phyloP scores from a whole-genome alignment of 1,139 yeast genomes.

The Candida sp. region DNA sequence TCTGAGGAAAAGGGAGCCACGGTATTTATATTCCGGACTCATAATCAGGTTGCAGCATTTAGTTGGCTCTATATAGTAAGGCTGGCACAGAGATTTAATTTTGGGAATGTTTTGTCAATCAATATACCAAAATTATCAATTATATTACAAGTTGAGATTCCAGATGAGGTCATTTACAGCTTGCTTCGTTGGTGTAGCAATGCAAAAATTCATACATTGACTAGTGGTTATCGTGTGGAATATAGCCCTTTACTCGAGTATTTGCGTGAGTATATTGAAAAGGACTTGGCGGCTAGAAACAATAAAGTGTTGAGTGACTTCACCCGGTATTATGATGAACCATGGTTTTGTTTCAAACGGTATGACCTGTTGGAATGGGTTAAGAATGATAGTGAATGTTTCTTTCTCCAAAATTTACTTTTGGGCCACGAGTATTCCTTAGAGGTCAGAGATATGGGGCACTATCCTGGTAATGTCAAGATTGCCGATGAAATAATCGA shows the following conservation, averaged over 20 bases:
- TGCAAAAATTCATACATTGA: slow-evolving; percentile 11
- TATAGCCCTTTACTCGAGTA: slow-evolving; percentile 32
- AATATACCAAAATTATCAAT: slow-evolving; percentile 52
- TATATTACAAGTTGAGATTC: slow-evolving; percentile 40
- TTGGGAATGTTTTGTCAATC: slow-evolving; percentile 26
- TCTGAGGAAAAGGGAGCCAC: slow-evolving; percentile 12
- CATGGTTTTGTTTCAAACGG: slow-evolving; percentile 58
- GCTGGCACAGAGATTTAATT: slow-evolving; percentile 31
- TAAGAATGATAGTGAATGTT: slow-evolving; percentile 46
- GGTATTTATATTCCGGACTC: slow-evolving; percentile 52
- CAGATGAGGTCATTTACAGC: slow-evolving; percentile 19
- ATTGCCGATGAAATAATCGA: slow-evolving; percentile 10
- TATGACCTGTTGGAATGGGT: slow-evolving; percentile 83
- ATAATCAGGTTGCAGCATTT: slow-evolving; percentile 49
- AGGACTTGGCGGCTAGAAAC: slow-evolving; percentile 8
- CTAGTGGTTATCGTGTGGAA: slow-evolving; percentile 32
- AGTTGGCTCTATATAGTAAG: slow-evolving; percentile 64
- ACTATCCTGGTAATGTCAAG: slow-evolving; percentile 3
- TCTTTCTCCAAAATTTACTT: slow-evolving; percentile 31
- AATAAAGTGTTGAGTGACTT: slow-evolving; percentile 5
- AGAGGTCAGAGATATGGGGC: slow-evolving; percentile 51
- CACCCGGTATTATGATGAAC: slow-evolving; percentile 7
- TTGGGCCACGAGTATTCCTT: slow-evolving; percentile 28
- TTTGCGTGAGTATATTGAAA: slow-evolving; percentile 20
- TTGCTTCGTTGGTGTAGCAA: slow-evolving; percentile 8